These are phyloP conservation scores for Globisporangium echinulatum DNA, from an alignment of 352 stramenopile genomes.

Conservation along the genomic window DNA sequence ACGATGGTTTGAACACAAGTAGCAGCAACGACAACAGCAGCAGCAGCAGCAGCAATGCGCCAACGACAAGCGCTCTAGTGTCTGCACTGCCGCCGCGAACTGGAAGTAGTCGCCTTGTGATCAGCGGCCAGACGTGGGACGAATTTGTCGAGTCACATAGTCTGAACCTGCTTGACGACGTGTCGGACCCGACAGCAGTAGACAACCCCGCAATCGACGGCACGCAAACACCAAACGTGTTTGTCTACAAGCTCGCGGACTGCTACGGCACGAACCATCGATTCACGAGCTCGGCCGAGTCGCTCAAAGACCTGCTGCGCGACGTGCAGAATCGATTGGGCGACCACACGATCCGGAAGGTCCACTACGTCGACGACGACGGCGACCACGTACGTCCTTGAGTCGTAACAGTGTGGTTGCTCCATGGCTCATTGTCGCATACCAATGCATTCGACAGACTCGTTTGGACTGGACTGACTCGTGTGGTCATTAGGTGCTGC, in stretches of 20 bases:
- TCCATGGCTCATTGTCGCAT: background rate
- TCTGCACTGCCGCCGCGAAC: background rate
- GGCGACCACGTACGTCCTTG: conserved; percentile 35
- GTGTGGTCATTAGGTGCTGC: conserved; percentile 37
- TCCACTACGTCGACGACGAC: conserved; percentile 83
- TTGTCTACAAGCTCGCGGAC: conserved; percentile 83
- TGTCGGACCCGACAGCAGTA: conserved; percentile 20
- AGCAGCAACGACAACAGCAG: background rate
- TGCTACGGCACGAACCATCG: conserved; percentile 78
- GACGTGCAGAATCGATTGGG: conserved; percentile 71
- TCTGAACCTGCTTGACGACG: conserved; percentile 12
- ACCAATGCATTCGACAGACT: background rate
- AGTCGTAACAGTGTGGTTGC: background rate
- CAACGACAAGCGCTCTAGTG: background rate
- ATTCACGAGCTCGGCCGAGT: conserved; percentile 79
- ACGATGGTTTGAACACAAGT: no score
- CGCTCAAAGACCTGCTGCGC: conserved; percentile 55
- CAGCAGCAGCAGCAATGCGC: background rate
- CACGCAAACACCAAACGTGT: conserved; percentile 30
- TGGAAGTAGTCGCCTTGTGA: conserved; percentile 17
- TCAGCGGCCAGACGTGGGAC: conserved; percentile 35
- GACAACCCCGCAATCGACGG: conserved; percentile 19
- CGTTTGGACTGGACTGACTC: background rate
- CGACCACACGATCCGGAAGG: conserved; percentile 64
- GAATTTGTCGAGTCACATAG: conserved; percentile 33